Conservation (phyloP, 768 basidiomycete species). For the Suillus hirtellus region DNA sequence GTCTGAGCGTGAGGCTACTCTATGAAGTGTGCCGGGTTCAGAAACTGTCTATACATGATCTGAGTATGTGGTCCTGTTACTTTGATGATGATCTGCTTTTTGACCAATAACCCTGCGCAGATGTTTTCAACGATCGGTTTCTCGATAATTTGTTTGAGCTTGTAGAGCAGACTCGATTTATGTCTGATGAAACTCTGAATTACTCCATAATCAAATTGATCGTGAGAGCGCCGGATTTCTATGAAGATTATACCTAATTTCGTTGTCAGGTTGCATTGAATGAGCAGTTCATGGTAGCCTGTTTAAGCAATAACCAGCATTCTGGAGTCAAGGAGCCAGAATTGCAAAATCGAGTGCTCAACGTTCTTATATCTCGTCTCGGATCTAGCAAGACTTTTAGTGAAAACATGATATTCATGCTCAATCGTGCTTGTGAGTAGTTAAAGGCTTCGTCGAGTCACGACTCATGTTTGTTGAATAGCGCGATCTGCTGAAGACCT, state of each 20-base stretch:
- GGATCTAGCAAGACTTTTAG: slow-evolving; percentile 94
- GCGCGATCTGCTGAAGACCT: slow-evolving; percentile 87
- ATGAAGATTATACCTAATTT: slow-evolving; percentile 5
- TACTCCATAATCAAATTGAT: slow-evolving; percentile 95
- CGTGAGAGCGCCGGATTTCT: slow-evolving; percentile 45
- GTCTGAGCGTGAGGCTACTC: slow-evolving; percentile 69
- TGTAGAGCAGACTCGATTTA: slow-evolving; percentile 86
- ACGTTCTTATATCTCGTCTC: slow-evolving; percentile 79
- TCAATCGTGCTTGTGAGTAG: slow-evolving; percentile 86
- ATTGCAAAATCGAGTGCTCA: slow-evolving; percentile 74
- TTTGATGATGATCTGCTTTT: slow-evolving; percentile 8
- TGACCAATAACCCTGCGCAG: slow-evolving; percentile 39
- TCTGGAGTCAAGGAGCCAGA: slow-evolving; percentile 36
- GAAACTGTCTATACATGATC: slow-evolving; percentile 72
- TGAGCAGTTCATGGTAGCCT: slow-evolving; percentile 98
- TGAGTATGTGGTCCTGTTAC: slow-evolving; percentile 53
- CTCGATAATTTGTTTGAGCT: slow-evolving; percentile 90
- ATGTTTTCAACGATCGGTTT: slow-evolving; percentile 78
- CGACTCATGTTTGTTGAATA: slow-evolving; percentile 32
- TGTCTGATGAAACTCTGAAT: slow-evolving; percentile 91
- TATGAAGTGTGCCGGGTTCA: slow-evolving; percentile 95
- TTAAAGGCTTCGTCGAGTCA: neutral
- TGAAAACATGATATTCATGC: slow-evolving; percentile 98
- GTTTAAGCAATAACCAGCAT: slow-evolving; percentile 40
- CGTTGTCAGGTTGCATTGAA: slow-evolving; percentile 78